Conservation (phyloP, 2,329 filamentous ascomycete genomes). For the Calonectria fujianensis region DNA sequence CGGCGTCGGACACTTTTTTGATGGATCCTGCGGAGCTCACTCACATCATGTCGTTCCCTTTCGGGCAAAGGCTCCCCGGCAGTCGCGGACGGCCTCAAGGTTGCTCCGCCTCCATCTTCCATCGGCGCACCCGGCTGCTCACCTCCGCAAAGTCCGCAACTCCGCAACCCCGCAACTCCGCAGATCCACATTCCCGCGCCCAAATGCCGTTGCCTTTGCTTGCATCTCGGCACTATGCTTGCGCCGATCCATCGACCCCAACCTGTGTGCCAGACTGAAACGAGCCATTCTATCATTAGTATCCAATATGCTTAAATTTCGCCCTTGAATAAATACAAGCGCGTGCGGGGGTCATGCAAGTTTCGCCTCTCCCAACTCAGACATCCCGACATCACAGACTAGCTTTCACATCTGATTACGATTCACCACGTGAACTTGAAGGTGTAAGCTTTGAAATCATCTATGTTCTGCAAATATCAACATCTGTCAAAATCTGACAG, state of each 20-base stretch:
- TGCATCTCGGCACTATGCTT: slow-evolving; percentile 18
- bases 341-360: neutral
- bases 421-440: neutral
- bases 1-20: slow-evolving; percentile 11
- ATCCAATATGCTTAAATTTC: slow-evolving; percentile 19
- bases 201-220: slow-evolving; percentile 21
- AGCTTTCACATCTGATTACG: neutral
- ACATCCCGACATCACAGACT: too few species aligned
- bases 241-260: slow-evolving; percentile 25
- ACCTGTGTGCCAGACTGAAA: neutral
- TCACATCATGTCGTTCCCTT: neutral
- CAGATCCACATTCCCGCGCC: slow-evolving; percentile 38
- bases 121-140: slow-evolving; percentile 20
- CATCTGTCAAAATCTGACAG: slow-evolving; percentile 33
- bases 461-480: slow-evolving; percentile 33
- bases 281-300: slow-evolving; percentile 3
- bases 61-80: slow-evolving; percentile 6
- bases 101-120: slow-evolving; percentile 40
- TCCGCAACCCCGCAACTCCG: slow-evolving; percentile 54
- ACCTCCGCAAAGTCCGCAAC: slow-evolving; percentile 54
- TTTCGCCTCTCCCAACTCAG: neutral
- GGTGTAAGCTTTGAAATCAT: slow-evolving; percentile 15
- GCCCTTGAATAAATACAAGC: neutral
- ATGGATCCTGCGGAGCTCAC: slow-evolving; percentile 28
- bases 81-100: slow-evolving; percentile 43